Evolutionary conservation across 257 asterid genomes (phyloP).

Genomic region (Plantago ovata): DNA sequence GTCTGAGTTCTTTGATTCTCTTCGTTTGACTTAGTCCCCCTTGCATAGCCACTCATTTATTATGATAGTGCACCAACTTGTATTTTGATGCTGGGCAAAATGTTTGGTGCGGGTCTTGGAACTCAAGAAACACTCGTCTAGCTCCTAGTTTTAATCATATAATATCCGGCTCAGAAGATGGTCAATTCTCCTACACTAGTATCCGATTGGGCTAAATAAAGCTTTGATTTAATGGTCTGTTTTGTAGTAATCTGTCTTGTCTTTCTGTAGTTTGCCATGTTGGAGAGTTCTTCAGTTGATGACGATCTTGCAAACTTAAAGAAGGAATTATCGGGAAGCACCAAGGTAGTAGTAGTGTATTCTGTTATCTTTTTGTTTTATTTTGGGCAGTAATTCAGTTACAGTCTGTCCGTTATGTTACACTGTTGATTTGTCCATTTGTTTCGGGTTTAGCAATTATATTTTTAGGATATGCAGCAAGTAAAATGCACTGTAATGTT

Average conservation of each 20-base stretch:
- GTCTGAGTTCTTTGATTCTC: neutral
- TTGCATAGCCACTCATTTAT: neutral
- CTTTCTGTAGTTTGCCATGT: constrained; percentile 71
- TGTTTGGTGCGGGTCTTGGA: too few species aligned
- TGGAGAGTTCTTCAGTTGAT: constrained; percentile 89
- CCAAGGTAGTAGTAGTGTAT: constrained; percentile 60
- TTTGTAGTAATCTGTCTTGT: constrained; percentile 3
- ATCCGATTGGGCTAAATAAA: too few species aligned
- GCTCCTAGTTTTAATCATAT: too few species aligned
- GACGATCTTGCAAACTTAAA: constrained; percentile 78
- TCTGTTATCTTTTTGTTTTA: neutral
- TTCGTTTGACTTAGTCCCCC: neutral
- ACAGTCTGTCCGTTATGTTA: neutral
- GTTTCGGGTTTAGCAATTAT: neutral
- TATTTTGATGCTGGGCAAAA: too few species aligned
- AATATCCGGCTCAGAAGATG: too few species aligned
- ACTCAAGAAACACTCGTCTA: too few species aligned
- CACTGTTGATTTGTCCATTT: neutral
- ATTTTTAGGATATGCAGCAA: neutral
- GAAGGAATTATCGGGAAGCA: constrained; percentile 67
- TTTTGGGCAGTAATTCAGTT: neutral
- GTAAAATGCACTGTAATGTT: neutral
- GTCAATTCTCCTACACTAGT: too few species aligned
- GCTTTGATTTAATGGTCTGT: too few species aligned
- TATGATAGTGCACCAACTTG: too few species aligned